Evolutionary conservation across 2,329 filamentous ascomycete species (phyloP).

Genomic region (Juglanconis juglandina): DNA sequence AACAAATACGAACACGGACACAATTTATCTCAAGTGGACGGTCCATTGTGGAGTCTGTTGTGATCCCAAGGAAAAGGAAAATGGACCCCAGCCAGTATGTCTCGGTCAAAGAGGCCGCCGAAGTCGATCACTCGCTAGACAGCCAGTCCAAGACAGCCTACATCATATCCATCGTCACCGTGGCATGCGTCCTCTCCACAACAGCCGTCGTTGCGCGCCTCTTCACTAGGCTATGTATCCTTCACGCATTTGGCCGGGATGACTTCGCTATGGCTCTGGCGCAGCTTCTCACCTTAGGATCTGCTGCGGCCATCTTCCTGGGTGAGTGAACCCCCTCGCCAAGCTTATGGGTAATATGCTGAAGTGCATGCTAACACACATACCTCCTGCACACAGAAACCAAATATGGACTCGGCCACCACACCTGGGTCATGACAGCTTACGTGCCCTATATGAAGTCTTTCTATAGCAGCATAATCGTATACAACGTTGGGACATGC

Average conservation of each 20-base stretch:
- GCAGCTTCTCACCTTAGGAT: slow-evolving; percentile 20
- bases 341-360: not conserved
- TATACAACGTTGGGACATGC: slow-evolving; percentile 30
- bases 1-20: no score
- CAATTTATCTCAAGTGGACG: not conserved
- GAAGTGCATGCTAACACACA: not conserved
- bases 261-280: slow-evolving; percentile 24
- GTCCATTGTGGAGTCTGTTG: not conserved
- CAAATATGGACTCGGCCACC: slow-evolving; percentile 17
- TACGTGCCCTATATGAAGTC: slow-evolving; percentile 18
- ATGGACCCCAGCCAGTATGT: not conserved
- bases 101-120: not conserved
- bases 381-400: not conserved
- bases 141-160: slow-evolving; percentile 21
- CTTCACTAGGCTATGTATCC: slow-evolving; percentile 21
- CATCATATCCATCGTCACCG: slow-evolving; percentile 22
- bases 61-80: not conserved
- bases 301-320: slow-evolving; percentile 24
- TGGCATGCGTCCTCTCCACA: slow-evolving; percentile 22
- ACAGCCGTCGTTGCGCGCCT: slow-evolving; percentile 22
- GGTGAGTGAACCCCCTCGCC: slow-evolving; percentile 18
- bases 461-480: slow-evolving; percentile 29
- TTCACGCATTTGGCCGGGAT: slow-evolving; percentile 24
- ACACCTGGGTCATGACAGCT: slow-evolving; percentile 6
- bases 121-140: slow-evolving; percentile 22